Percentiles rank a stretch among this genome's conserved stretches.
These are phyloP conservation scores for Penicillium sp. DNA, from an alignment of 2,329 filamentous ascomycete genomes.

Conservation along the genomic window DNA sequence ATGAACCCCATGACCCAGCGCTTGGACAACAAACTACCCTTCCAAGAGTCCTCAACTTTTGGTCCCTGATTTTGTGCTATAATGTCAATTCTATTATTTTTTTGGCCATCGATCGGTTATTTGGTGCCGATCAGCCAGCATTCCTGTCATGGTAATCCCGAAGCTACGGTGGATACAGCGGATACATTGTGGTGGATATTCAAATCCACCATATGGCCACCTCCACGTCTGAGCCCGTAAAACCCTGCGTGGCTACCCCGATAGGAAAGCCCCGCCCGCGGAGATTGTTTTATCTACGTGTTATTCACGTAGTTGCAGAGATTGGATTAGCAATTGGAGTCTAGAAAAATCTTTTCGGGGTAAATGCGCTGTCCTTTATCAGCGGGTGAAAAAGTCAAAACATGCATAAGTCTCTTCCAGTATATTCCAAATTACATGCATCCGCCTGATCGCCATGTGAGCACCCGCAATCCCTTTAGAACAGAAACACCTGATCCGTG, in stretches of 20 bases:
- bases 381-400: not conserved
- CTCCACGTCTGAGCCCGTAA: slow-evolving; percentile 1
- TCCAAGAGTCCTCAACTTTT: not conserved
- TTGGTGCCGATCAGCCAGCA: not conserved
- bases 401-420: not conserved
- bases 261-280: not conserved
- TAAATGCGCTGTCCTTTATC: not conserved
- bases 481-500: not conserved
- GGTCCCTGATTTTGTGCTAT: not conserved
- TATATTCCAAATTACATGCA: not conserved
- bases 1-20: slow-evolving; percentile 1
- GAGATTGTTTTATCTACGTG: not conserved
- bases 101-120: not conserved
- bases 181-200: slow-evolving; percentile 2
- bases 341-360: not conserved
- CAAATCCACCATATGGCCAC: not conserved
- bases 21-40: slow-evolving; percentile 1
- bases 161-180: slow-evolving; percentile 2
- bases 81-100: not conserved
- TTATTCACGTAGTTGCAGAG: not conserved
- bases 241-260: not conserved
- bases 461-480: not conserved
- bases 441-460: not conserved
- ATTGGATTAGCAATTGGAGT: not conserved
- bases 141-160: slow-evolving; percentile 4